Conservation (phyloP, 768 basidiomycete genomes). For the Agrocybe pediades region DNA sequence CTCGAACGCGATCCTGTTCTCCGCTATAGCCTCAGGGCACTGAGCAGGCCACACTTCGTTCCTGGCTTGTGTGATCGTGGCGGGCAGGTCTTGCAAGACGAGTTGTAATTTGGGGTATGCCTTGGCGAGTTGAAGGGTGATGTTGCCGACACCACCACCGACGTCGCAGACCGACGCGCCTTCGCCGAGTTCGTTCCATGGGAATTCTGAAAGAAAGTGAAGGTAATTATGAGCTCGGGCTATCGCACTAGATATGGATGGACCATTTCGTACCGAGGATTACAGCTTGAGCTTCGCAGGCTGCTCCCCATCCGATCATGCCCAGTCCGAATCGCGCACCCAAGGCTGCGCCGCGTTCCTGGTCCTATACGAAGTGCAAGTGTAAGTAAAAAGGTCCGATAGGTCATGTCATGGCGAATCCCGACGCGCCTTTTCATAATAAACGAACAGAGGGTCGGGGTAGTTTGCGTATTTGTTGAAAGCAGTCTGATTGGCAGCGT, state of each 20-base stretch:
- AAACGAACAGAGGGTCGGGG: slow-evolving; percentile 3
- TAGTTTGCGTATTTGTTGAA: slow-evolving; percentile 3
- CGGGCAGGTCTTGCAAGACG: slow-evolving; percentile 39
- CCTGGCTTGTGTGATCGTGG: slow-evolving; percentile 30
- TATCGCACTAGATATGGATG: background rate
- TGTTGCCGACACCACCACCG: slow-evolving; percentile 39
- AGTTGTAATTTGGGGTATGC: slow-evolving; percentile 33
- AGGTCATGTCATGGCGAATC: slow-evolving; percentile 17
- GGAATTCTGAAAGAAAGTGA: slow-evolving; percentile 27
- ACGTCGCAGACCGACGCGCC: slow-evolving; percentile 39
- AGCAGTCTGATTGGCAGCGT: slow-evolving; percentile 1
- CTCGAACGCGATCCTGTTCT: slow-evolving; percentile 36
- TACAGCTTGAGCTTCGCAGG: slow-evolving; percentile 14
- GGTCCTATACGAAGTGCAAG: background rate
- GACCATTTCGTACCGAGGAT: slow-evolving; percentile 1
- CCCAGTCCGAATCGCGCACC: slow-evolving; percentile 28
- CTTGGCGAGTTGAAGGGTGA: slow-evolving; percentile 33
- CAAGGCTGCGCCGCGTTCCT: slow-evolving; percentile 10
- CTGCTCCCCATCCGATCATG: slow-evolving; percentile 32
- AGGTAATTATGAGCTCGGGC: too few species aligned
- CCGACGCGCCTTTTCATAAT: background rate
- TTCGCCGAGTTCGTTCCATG: slow-evolving; percentile 31
- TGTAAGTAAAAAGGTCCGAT: background rate
- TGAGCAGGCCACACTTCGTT: slow-evolving; percentile 32
- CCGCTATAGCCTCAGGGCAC: slow-evolving; percentile 34